These are phyloP conservation scores for Botrytis fragariae DNA, from an alignment of 2,329 filamentous ascomycete species.

Conservation along the genomic window DNA sequence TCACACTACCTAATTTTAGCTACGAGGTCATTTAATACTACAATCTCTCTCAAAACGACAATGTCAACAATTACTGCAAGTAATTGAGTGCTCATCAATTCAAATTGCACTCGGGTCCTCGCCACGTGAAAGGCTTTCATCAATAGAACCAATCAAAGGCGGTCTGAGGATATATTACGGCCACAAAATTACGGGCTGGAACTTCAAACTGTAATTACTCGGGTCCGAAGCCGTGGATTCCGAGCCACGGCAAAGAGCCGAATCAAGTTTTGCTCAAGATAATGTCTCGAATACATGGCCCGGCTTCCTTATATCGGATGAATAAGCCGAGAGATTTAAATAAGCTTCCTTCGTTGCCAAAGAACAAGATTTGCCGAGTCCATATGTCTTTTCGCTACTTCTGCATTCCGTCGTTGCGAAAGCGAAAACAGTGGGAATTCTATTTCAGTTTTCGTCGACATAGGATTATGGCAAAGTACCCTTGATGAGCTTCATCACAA, in stretches of 20 bases:
- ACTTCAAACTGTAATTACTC: neutral
- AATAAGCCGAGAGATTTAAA: neutral
- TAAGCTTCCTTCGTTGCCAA: neutral
- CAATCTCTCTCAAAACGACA: neutral
- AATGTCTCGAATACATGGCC: neutral
- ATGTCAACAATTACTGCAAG: neutral
- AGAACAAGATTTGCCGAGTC: neutral
- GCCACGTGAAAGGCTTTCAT: neutral
- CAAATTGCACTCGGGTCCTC: neutral
- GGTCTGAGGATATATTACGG: neutral
- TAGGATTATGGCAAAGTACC: neutral
- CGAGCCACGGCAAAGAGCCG: neutral
- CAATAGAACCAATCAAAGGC: neutral
- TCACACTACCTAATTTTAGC: neutral
- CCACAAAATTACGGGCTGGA: neutral
- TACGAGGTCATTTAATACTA: neutral
- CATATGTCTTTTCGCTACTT: neutral
- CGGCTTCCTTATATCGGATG: neutral
- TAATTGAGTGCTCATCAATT: neutral
- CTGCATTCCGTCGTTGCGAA: neutral
- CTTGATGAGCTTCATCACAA: neutral
- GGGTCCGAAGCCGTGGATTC: neutral
- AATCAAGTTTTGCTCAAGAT: neutral
- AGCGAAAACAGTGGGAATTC: neutral
- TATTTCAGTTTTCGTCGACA: neutral